Conservation (phyloP, 164 flowering plant species). For the Houttuynia cordata region DNA sequence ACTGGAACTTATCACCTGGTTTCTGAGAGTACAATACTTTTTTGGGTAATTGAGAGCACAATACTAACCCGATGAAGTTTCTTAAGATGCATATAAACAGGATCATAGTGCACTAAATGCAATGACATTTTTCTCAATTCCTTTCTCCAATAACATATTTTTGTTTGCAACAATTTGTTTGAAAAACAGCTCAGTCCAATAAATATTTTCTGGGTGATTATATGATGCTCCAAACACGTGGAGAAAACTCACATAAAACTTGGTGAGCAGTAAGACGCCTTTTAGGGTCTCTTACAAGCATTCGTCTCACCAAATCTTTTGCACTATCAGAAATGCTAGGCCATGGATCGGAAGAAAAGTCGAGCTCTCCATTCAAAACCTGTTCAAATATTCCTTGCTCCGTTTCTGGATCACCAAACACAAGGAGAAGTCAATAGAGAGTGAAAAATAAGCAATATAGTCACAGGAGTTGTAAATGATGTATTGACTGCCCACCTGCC, state of each 20-base stretch:
- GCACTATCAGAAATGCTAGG: slow-evolving; percentile 69
- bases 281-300: slow-evolving; percentile 64
- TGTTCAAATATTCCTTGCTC: slow-evolving; percentile 74
- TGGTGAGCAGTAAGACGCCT: slow-evolving; percentile 68
- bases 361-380: slow-evolving; percentile 62
- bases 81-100: no score
- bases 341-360: slow-evolving; percentile 76
- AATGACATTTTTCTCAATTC: no score
- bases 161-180: no score
- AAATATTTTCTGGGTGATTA: background rate
- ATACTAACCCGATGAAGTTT: no score
- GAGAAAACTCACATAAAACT: slow-evolving; percentile 57
- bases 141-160: no score
- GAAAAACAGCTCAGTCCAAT: background rate
- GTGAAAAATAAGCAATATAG: background rate
- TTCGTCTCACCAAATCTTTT: slow-evolving; percentile 61
- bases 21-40: no score
- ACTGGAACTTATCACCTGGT: no score
- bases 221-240: background rate
- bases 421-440: background rate
- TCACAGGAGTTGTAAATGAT: background rate
- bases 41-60: no score
- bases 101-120: no score
- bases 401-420: slow-evolving; percentile 29
- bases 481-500: slow-evolving; percentile 50